Evolutionary conservation across 805 yeast species (phyloP), one percentile per base, ranked within the genome.

Genomic region (Isabelozyma pseudorhagii): DNA sequence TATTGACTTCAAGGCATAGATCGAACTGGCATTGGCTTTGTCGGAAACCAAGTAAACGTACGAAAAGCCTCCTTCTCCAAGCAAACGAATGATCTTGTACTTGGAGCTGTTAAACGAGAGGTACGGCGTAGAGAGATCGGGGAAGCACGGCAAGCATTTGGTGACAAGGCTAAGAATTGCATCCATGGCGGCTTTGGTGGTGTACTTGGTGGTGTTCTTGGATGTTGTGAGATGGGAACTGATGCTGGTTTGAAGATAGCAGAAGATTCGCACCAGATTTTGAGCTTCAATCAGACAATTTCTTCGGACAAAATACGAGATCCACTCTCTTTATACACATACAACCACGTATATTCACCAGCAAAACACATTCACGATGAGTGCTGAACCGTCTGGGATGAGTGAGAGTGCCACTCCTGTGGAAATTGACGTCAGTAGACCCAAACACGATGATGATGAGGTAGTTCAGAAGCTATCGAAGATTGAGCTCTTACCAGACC

Each of bases 11-110:
- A 92, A 70, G 3, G 97, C 97, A 60, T 82, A 88, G 40, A 66
- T 49, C 14, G 68, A 63, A 38, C 78, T 78, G 34, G 77, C 70
- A 54, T 75, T 70, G 25, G 73, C 64, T 42, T 74, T 71, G 54
- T 62, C 63, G 13, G 82, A 75, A 3, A 91, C 96, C 18, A 90
- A 71, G 61, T 92, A 92, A 8, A 89, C 96, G 57, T 87, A 90
- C 0, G 96, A 85, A 62, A 87, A 87, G 11, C 94, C 96, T 2
- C 96, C 96, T 69, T 91, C 97, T 8, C 96, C 97, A 6, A 92
- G 71, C n/a, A 92, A 75, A 51, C 82, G 78, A 47, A 83, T 68
- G 14, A 92, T 85, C 57, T 73, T 75, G 69, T 85, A 88, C 44
- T 73, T 72, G 38, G 80, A 75, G 48, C 81, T 80, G 63, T 87